Conservation (phyloP, 2,329 filamentous ascomycete species). For the Aspergillus versicolor region DNA sequence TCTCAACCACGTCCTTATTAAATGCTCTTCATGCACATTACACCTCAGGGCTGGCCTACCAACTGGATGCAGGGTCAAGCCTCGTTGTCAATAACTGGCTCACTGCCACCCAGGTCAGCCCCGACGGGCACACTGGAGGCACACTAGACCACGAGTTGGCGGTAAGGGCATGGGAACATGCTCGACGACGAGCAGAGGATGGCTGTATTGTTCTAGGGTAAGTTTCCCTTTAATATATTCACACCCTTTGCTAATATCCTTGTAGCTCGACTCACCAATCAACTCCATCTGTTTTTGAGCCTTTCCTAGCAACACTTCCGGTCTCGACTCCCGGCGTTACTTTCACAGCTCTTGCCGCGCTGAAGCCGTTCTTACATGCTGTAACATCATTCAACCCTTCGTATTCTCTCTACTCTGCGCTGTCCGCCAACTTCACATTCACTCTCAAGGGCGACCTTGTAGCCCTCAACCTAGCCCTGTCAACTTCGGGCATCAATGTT, state of each 20-base stretch:
- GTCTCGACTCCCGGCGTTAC: conserved; percentile 73
- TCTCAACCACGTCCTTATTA: conserved; percentile 88
- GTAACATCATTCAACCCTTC: conserved; percentile 90
- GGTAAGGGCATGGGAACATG: conserved; percentile 90
- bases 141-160: conserved; percentile 79
- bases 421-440: conserved; percentile 78
- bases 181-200: conserved; percentile 88
- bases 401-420: conserved; percentile 72
- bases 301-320: conserved; percentile 79
- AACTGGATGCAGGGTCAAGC: conserved; percentile 84
- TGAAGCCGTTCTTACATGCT: conserved; percentile 82
- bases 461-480: conserved; percentile 72
- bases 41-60: conserved; percentile 76
- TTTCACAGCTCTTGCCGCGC: conserved; percentile 74
- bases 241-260: background rate
- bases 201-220: conserved; percentile 89
- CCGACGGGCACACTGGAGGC: conserved; percentile 68
- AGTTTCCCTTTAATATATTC: conserved; percentile 28
- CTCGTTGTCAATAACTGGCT: conserved; percentile 95
- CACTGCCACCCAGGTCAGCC: conserved; percentile 69
- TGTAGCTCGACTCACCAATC: conserved; percentile 82
- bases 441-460: conserved; percentile 77
- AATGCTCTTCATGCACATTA: conserved; percentile 92
- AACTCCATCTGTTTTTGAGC: conserved; percentile 76
- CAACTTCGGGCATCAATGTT: conserved; percentile 85